These are phyloP conservation scores for Veloboletus limbatus DNA, from an alignment of 1,284 basidiomycete genomes.

Conservation along the genomic window DNA sequence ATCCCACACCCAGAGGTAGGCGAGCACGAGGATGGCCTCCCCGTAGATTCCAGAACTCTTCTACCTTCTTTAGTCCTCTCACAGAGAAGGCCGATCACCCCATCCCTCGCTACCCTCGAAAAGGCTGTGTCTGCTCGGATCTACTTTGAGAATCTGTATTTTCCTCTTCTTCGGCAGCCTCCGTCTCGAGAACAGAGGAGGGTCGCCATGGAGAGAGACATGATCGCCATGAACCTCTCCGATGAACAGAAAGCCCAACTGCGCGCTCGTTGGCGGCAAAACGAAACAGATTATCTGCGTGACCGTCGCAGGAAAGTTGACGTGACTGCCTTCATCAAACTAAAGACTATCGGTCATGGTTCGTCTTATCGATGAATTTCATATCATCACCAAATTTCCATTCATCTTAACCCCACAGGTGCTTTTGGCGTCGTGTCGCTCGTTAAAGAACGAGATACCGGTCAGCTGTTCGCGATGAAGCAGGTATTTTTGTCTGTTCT, in stretches of 20 bases:
- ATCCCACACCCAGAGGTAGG: constrained; percentile 59
- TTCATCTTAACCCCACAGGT: constrained; percentile 46
- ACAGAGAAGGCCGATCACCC: constrained; percentile 59
- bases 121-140: constrained; percentile 90
- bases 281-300: constrained; percentile 87
- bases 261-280: constrained; percentile 76
- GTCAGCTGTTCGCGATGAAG: constrained; percentile 93
- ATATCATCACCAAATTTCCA: constrained; percentile 19
- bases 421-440: constrained; percentile 97
- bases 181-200: constrained; percentile 83
- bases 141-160: constrained; percentile 96
- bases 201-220: constrained; percentile 84
- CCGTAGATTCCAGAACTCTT: constrained; percentile 14
- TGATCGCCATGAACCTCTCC: constrained; percentile 69
- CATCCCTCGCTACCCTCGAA: constrained; percentile 88
- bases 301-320: constrained; percentile 82
- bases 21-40: constrained; percentile 52
- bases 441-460: constrained; percentile 78
- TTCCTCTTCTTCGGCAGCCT: constrained; percentile 81
- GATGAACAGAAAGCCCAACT: constrained; percentile 71
- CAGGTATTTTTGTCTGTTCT: constrained; percentile 54
- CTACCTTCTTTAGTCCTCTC: constrained; percentile 23
- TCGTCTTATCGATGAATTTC: constrained; percentile 32
- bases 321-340: constrained; percentile 80
- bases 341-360: constrained; percentile 97